A percentile compares a stretch with the other conserved stretches of the same genome.
Evolutionary conservation across 345 rosid species (phyloP).

Genomic region (Nasturtium officinale): DNA sequence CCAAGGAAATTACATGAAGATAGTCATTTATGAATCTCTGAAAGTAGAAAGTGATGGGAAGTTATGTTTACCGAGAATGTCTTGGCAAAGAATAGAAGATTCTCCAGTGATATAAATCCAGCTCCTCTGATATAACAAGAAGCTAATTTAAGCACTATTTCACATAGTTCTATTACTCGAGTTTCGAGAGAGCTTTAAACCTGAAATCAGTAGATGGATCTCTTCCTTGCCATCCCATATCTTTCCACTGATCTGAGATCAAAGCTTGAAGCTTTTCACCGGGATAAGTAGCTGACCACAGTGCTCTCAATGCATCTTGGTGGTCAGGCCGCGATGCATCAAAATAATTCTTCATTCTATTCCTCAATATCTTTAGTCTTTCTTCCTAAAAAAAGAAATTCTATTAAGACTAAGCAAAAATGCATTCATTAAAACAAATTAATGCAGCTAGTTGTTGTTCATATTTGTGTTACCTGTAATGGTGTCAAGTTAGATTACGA

Average conservation of each 20-base stretch:
- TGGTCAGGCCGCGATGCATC: conserved; percentile 78
- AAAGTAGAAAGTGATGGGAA: conserved; percentile 2
- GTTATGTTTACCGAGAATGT: conserved; percentile 66
- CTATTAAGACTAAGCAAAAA: neutral
- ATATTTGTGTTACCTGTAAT: conserved; percentile 54
- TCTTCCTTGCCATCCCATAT: conserved; percentile 98
- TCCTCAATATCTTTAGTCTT: conserved; percentile 66
- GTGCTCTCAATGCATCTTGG: conserved; percentile 86
- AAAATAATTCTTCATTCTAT: conserved; percentile 71
- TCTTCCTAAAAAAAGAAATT: conserved; percentile 58
- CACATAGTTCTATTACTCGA: too few species aligned
- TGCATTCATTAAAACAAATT: neutral
- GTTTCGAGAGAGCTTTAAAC: too few species aligned
- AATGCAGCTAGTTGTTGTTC: neutral
- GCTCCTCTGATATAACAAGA: conserved; percentile 62
- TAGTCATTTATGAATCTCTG: neutral
- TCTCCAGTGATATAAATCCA: conserved; percentile 93
- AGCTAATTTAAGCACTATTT: too few species aligned
- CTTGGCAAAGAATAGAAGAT: conserved; percentile 87
- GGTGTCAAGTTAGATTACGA: conserved; percentile 70
- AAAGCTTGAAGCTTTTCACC: conserved; percentile 70
- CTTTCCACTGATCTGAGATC: conserved; percentile 91
- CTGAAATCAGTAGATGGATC: conserved; percentile 91
- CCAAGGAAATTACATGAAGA: neutral
- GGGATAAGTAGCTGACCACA: conserved; percentile 83